Base-by-base conservation (phyloP, 352 stramenopile species). In the Lagenidium sp. region DNA sequence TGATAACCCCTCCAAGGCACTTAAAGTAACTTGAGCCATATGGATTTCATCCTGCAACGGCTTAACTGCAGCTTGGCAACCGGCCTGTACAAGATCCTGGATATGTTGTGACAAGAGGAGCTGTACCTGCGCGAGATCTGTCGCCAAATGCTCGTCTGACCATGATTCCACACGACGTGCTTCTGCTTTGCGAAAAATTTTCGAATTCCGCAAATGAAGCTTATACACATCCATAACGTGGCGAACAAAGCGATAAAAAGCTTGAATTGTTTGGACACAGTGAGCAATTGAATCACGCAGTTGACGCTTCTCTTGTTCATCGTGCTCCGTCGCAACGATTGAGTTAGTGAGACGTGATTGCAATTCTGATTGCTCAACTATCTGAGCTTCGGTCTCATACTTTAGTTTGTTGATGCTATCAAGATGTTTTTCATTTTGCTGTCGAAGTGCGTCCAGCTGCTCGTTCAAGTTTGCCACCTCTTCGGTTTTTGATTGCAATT, bases 331-430 rank as follows among this genome's bases (percentile, higher is more conserved):
- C 19, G 43, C 53, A 35, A 49, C 41, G 21, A 72, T 47, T 1
- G 67, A 64, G 45, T 21, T 54, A 15, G 65, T 63, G 4, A 82
- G 46, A 21, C 56, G 56, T 7, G 75, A 58, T n/a, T 55, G 51
- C 1, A 83, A 55, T 0, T 61, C 45, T 3, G 63, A 63, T 2
- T 70, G 59, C 26, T 85, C 67, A 15, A 65, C 10, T 3, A 51
- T 20, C 11, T 29, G 37, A 28, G 47, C 34, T 15, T 57, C 58
- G 10, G 60, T 50, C 30, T 80, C 62, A 12, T 65, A 47, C 49
- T 83, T 50, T 36, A 83, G 26, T 13, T 51, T 60, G 7, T 69
- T 43, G 18, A 83, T 23, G 6, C 36, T 58, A 6, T 58, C 44
- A 16, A 69, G 47, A 13, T 82, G 46, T 13, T 58, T 49, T 13